These are phyloP conservation scores for Nadsonia commutata DNA, from an alignment of 1,139 yeast species.

Conservation along the genomic window DNA sequence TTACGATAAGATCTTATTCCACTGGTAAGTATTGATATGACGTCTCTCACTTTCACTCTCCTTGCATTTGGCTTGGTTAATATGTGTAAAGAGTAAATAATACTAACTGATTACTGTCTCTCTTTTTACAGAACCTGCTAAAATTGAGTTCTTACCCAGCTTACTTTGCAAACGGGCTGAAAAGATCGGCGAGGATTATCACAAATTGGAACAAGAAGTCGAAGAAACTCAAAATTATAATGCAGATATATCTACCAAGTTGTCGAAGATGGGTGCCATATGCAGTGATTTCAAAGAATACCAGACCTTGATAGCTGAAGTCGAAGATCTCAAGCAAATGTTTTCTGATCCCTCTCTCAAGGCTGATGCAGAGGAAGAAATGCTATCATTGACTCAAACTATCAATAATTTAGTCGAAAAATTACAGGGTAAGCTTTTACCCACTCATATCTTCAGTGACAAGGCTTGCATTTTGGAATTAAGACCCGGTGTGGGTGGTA, in stretches of 20 bases:
- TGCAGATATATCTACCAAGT: constrained; percentile 39
- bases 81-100: no score
- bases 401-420: constrained; percentile 23
- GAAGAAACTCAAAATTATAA: constrained; percentile 31
- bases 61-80: no score
- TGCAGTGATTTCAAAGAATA: constrained; percentile 40
- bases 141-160: neutral
- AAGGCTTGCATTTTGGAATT: constrained; percentile 70
- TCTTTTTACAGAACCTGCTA: neutral
- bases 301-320: constrained; percentile 19
- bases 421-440: constrained; percentile 48
- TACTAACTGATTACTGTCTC: constrained; percentile 45
- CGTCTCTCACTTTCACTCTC: no score
- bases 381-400: constrained; percentile 22
- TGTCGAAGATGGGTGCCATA: constrained; percentile 40
- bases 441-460: constrained; percentile 65
- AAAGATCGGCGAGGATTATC: constrained; percentile 35
- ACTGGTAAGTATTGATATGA: neutral
- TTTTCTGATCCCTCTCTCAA: constrained; percentile 25
- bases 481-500: constrained; percentile 94
- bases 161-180: constrained; percentile 35
- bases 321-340: constrained; percentile 24
- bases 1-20: neutral
- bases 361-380: constrained; percentile 32
- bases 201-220: constrained; percentile 33